Percentiles rank a stretch among this genome's conserved stretches.
phyloP scores from a whole-genome alignment of 768 basidiomycete species.

The Phaeotremella fagi region DNA sequence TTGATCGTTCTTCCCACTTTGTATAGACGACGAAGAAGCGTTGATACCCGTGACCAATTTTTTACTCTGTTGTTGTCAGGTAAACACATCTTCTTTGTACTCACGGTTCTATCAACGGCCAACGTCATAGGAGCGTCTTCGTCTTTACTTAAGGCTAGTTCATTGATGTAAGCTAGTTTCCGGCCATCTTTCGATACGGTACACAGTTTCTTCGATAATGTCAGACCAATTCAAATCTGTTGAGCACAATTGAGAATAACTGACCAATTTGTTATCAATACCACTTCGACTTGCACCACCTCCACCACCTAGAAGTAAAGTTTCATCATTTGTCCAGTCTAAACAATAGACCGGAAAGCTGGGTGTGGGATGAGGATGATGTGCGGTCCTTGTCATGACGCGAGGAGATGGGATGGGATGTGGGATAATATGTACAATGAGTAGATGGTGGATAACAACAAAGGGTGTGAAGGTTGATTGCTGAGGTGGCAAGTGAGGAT shows the following conservation, averaged over 20 bases:
- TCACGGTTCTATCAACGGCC: conserved; percentile 62
- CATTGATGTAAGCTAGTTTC: conserved; percentile 46
- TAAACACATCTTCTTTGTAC: conserved; percentile 44
- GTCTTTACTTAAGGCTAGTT: conserved; percentile 68
- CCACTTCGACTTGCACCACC: conserved; percentile 83
- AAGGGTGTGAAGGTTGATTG: too few species aligned
- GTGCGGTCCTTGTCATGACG: conserved; percentile 67
- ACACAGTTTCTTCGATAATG: conserved; percentile 43
- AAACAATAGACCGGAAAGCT: conserved; percentile 85
- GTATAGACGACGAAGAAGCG: conserved; percentile 61
- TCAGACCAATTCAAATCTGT: too few species aligned
- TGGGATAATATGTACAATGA: background rate
- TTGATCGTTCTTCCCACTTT: conserved; percentile 72
- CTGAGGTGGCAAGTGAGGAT: too few species aligned
- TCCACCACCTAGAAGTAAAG: conserved; percentile 73
- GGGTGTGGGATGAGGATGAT: conserved; percentile 69
- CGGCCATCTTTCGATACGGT: conserved; percentile 42
- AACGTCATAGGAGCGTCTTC: conserved; percentile 99
- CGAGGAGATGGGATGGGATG: background rate
- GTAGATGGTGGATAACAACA: background rate
- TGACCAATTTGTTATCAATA: conserved; percentile 87
- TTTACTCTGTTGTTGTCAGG: conserved; percentile 41
- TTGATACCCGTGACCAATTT: conserved; percentile 81
- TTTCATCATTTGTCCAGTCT: conserved; percentile 66
- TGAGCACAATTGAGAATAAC: conserved; percentile 43